Evolutionary conservation across 441 rosid genomes (phyloP), one percentile per base, ranked within the genome.

Genomic region (Eutrema salsugineum): DNA sequence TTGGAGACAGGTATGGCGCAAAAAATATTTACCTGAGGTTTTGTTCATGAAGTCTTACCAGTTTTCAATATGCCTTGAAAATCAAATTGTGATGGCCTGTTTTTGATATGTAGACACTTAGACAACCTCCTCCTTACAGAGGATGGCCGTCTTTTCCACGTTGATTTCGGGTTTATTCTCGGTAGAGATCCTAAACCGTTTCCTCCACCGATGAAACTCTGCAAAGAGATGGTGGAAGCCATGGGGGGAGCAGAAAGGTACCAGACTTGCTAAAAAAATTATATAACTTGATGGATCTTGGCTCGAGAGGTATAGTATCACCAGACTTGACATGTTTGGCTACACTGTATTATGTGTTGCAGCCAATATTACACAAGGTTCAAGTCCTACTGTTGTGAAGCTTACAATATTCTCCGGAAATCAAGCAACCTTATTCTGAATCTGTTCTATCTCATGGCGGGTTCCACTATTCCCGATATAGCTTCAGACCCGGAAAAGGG

Each of bases 201-300:
- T 76, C 99, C 99, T 59, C 99, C 99, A 30, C 99, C 99, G 32
- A 95, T 95, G 99, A 95, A 93, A 80, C 97, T 95, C 60, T 95
- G 99, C 88, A 93, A 95, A 82, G 98, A 95, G 85, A 95, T 95
- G 99, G 98, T 95, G 50, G 99, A 95, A 86, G 99, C 98, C 53
- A 95, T 95, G 99, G 97, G 97, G 43, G 98, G 99, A 73, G 97
- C 97, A 61, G 98, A 93, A 68, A 95, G 98, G 99, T 93, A 64
- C 44, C 19, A 15, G 11, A 43, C n/a, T 27, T 39, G 40, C 11
- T 3, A 8, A 8, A 14, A 8, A 14, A 10, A 6, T 11, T 11
- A 51, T 12, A 12, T 6, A 11, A 8, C 9, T 73, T 15, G 12
- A 48, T 57, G 54, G 27, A 28, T 57, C 19, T 64, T 48, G 54